Percentiles rank a stretch among this genome's conserved stretches.
phyloP scores from a whole-genome alignment of 2,329 filamentous ascomycete genomes.

The Colletotrichum echinochloae region DNA sequence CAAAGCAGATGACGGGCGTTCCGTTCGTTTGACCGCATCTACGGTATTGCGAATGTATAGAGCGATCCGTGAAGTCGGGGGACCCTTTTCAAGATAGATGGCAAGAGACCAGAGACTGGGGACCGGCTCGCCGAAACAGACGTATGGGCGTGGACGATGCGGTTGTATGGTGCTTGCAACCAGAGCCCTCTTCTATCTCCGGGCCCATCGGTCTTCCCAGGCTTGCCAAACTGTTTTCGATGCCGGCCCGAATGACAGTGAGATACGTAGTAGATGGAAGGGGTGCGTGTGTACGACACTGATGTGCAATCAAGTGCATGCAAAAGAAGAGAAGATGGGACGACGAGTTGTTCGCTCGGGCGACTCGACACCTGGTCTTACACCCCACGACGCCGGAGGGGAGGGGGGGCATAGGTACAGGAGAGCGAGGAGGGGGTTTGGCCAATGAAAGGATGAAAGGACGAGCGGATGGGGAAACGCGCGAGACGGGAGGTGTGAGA shows the following conservation, averaged over 20 bases:
- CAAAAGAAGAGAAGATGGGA: constrained; percentile 30
- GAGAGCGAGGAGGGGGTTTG: background rate
- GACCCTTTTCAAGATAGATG: background rate
- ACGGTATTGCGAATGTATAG: background rate
- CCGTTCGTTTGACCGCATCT: background rate
- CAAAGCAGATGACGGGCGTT: constrained; percentile 13
- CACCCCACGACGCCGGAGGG: background rate
- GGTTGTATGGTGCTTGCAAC: constrained; percentile 32
- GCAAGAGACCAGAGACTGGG: background rate
- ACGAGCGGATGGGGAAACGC: constrained; percentile 31
- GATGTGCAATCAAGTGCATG: constrained; percentile 19
- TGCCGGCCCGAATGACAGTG: constrained; percentile 24
- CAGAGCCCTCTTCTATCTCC: background rate
- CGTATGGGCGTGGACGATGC: constrained; percentile 22
- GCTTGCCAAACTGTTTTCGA: constrained; percentile 30
- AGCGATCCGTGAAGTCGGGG: background rate
- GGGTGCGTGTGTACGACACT: background rate
- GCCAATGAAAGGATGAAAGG: constrained; percentile 23
- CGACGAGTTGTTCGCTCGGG: constrained; percentile 36
- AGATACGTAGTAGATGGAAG: too few relatives aligned
- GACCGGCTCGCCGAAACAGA: constrained; percentile 1
- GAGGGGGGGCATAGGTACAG: constrained; percentile 4
- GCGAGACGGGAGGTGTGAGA: constrained; percentile 34
- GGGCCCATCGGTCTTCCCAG: constrained; percentile 6
- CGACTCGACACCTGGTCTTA: constrained; percentile 29